Evolutionary conservation across 768 basidiomycete genomes (phyloP), one percentile per base, ranked within the genome.

Genomic region (Phallus indusiatus): DNA sequence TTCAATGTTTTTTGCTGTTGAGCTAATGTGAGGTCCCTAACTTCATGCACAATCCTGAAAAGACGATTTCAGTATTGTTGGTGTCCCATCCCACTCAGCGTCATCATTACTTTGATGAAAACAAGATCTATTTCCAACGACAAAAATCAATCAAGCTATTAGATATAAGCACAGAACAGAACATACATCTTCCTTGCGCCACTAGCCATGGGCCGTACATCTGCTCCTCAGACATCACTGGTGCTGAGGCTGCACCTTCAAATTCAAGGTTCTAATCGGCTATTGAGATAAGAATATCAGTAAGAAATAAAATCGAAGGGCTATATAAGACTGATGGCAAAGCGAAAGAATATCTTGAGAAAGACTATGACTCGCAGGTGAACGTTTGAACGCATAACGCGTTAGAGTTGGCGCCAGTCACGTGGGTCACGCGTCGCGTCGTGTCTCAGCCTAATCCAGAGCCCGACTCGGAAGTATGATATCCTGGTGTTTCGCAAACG

Each of bases 1-100:
- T 68, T 94, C 88, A 72, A 98, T 95, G 72, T 98, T 97, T 78
- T 88, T 91, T 10, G 94, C 94, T 18, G 93, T 93, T 50, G 90
- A 90, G n/a, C 88, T 80, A 64, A 92, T 93, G 74, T 92, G 91
- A 68, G 84, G 87, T 35, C 88, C 89, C 65, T 93, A 90, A 66
- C 87, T 90, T 14, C 93, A 94, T 7, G 93, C 95, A 72, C 93
- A 94, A 73, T 96, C 93, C 70, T 95, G 90, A 18, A 42, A 34
- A 28, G 7, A 59, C 22, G 50, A 47, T 46, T 5, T 56, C 21
- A 59, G 57, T 14, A 14, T 18, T 22, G 8, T 51, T 17, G 35
- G 36, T 35, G 5, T 20, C 12, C 42, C 42, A 42, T 42, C 36
- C 36, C 36, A 8, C 36, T 46, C 42, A 9, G 47, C 22, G 49